Percentiles rank a stretch among this genome's conserved stretches.
phyloP scores from a whole-genome alignment of 1,139 yeast species.

The Debaryomycetaceae sp. region DNA sequence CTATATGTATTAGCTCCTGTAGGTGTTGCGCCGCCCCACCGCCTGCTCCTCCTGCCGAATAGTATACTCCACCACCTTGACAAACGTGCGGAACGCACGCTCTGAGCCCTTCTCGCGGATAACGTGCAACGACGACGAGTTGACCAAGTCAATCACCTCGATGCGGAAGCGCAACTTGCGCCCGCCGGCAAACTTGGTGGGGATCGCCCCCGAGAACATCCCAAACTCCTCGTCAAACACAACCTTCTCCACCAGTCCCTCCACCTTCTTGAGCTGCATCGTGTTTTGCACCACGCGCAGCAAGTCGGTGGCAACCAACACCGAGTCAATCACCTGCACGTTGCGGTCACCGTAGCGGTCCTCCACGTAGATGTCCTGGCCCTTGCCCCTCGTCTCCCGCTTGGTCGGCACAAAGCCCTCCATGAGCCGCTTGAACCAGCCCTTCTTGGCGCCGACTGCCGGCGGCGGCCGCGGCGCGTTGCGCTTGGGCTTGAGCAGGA shows the following conservation, averaged over 20 bases:
- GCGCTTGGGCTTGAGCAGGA: slow-evolving; percentile 40
- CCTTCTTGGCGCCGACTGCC: slow-evolving; percentile 13
- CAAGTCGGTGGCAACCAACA: slow-evolving; percentile 26
- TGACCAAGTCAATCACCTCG: slow-evolving; percentile 35
- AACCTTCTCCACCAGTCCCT: slow-evolving; percentile 44
- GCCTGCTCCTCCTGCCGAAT: slow-evolving; percentile 34
- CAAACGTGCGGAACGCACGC: slow-evolving; percentile 57
- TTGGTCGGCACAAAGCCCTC: slow-evolving; percentile 15
- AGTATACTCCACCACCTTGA: slow-evolving; percentile 41
- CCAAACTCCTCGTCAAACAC: slow-evolving; percentile 43
- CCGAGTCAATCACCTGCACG: slow-evolving; percentile 32
- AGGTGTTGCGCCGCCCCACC: slow-evolving; percentile 1
- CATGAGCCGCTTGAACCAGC: slow-evolving; percentile 41
- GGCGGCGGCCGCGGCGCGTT: slow-evolving; percentile 42
- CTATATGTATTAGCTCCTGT: too few species aligned
- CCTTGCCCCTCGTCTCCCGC: slow-evolving; percentile 3
- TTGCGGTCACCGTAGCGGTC: slow-evolving; percentile 15
- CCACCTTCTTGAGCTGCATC: slow-evolving; percentile 44
- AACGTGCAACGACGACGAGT: slow-evolving; percentile 48
- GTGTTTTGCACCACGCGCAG: slow-evolving; percentile 35
- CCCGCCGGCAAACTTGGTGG: slow-evolving; percentile 45
- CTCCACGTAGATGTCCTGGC: slow-evolving; percentile 9
- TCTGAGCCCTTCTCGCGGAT: slow-evolving; percentile 62
- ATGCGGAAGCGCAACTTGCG: slow-evolving; percentile 46
- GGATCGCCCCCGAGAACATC: slow-evolving; percentile 42